Evolutionary conservation across 768 basidiomycete genomes (phyloP).

Genomic region (Asterophora parasitica): DNA sequence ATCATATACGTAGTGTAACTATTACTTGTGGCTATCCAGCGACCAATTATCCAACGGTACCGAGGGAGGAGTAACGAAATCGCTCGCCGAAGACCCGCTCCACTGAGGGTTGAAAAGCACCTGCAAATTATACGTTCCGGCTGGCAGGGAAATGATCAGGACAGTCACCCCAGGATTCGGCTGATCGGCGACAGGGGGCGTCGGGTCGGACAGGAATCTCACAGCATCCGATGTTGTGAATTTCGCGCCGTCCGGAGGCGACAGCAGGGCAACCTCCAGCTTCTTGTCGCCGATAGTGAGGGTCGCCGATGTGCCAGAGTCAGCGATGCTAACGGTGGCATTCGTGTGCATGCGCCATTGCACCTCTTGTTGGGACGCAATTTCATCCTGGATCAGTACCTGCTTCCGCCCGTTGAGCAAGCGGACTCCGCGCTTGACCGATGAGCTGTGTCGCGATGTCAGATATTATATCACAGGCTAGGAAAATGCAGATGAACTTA

Average conservation of each 20-base stretch:
- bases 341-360: slow-evolving; percentile 98
- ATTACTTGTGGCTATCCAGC: slow-evolving; percentile 69
- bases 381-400: slow-evolving; percentile 92
- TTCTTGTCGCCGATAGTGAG: slow-evolving; percentile 67
- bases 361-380: slow-evolving; percentile 51
- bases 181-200: slow-evolving; percentile 64
- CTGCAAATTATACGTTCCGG: slow-evolving; percentile 74
- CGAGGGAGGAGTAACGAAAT: slow-evolving; percentile 63
- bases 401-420: slow-evolving; percentile 79
- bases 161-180: slow-evolving; percentile 77
- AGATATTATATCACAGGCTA: slow-evolving; percentile 12
- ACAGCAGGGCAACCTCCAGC: slow-evolving; percentile 61
- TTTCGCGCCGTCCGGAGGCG: slow-evolving; percentile 58
- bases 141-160: slow-evolving; percentile 61
- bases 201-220: slow-evolving; percentile 55
- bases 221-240: slow-evolving; percentile 55
- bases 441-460: slow-evolving; percentile 36
- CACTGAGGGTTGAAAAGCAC: slow-evolving; percentile 93
- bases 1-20: slow-evolving; percentile 1
- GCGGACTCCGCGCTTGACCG: slow-evolving; percentile 82
- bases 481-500: slow-evolving; percentile 33
- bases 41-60: slow-evolving; percentile 76
- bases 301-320: slow-evolving; percentile 62
- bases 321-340: slow-evolving; percentile 56
- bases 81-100: slow-evolving; percentile 52